Percentiles rank a stretch among this genome's conserved stretches.
Conservation (phyloP, 805 yeast genomes). For the Lipomyces japonicus region DNA sequence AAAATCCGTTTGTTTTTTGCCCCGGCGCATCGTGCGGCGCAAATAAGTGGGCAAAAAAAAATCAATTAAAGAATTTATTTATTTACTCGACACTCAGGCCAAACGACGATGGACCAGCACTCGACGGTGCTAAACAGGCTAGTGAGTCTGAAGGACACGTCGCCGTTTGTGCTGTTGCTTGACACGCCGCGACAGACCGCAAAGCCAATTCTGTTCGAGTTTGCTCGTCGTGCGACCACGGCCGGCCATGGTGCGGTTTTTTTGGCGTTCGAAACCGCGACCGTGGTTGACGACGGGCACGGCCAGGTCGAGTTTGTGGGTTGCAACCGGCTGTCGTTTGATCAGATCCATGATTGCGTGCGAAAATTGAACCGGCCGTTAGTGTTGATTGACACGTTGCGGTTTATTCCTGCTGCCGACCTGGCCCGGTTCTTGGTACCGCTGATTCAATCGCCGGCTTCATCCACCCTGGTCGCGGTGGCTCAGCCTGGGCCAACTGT, state of each 20-base stretch:
- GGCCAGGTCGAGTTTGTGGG: constrained; percentile 1
- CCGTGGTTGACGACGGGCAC: constrained; percentile 3
- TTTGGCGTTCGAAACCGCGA: constrained; percentile 65
- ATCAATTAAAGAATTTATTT: neutral
- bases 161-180: constrained; percentile 66
- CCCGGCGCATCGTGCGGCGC: neutral
- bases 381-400: constrained; percentile 67
- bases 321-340: constrained; percentile 11
- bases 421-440: constrained; percentile 51
- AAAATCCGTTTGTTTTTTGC: neutral
- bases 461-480: constrained; percentile 44
- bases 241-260: constrained; percentile 44
- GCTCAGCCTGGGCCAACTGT: constrained; percentile 3
- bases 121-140: constrained; percentile 56
- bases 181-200: constrained; percentile 75
- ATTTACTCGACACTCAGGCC: neutral
- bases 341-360: constrained; percentile 16
- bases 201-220: constrained; percentile 52
- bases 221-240: constrained; percentile 42
- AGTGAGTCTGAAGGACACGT: constrained; percentile 62
- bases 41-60: neutral
- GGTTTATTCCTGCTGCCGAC: constrained; percentile 48
- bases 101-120: constrained; percentile 1
- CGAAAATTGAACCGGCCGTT: constrained; percentile 25
- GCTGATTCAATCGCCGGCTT: constrained; percentile 49